phyloP scores from a whole-genome alignment of 805 yeast genomes.

The Monosporozyma aerobia region DNA sequence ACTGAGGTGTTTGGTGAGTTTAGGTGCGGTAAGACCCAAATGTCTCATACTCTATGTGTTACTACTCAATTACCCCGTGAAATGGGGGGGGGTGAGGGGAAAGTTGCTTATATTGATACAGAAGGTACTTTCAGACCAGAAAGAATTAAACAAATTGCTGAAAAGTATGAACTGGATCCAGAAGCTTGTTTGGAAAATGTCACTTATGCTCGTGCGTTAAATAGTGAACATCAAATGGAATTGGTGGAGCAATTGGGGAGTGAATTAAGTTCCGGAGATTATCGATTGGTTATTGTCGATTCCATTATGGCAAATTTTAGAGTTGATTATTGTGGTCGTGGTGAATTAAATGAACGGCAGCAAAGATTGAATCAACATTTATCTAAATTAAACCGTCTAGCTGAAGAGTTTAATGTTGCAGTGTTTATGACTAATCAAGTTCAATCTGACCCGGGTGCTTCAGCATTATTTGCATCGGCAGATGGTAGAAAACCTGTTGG shows the following conservation, averaged over 20 bases:
- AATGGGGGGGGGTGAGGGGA: slow-evolving; percentile 76
- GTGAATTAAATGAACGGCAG: slow-evolving; percentile 68
- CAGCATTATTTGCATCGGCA: slow-evolving; percentile 67
- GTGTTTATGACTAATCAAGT: slow-evolving; percentile 71
- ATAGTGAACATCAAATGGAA: slow-evolving; percentile 74
- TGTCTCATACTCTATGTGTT: slow-evolving; percentile 71
- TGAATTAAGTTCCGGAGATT: slow-evolving; percentile 59
- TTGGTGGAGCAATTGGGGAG: slow-evolving; percentile 57
- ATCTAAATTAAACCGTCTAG: slow-evolving; percentile 45
- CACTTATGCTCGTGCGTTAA: slow-evolving; percentile 66
- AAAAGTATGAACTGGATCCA: slow-evolving; percentile 58
- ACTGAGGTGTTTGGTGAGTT: slow-evolving; percentile 78
- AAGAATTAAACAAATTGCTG: slow-evolving; percentile 54
- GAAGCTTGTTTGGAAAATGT: slow-evolving; percentile 62
- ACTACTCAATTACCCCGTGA: slow-evolving; percentile 61
- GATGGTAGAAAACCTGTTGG: slow-evolving; percentile 82
- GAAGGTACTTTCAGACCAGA: slow-evolving; percentile 80
- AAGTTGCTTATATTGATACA: slow-evolving; percentile 69
- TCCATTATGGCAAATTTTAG: slow-evolving; percentile 74
- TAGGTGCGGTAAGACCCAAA: slow-evolving; percentile 74
- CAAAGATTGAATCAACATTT: slow-evolving; percentile 57
- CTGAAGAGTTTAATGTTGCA: slow-evolving; percentile 73
- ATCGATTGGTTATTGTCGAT: slow-evolving; percentile 52
- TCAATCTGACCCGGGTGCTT: slow-evolving; percentile 79
- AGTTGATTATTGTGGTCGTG: slow-evolving; percentile 72